Conservation (phyloP, 495 filamentous ascomycete species). For the Stereocaulon alpinum region DNA sequence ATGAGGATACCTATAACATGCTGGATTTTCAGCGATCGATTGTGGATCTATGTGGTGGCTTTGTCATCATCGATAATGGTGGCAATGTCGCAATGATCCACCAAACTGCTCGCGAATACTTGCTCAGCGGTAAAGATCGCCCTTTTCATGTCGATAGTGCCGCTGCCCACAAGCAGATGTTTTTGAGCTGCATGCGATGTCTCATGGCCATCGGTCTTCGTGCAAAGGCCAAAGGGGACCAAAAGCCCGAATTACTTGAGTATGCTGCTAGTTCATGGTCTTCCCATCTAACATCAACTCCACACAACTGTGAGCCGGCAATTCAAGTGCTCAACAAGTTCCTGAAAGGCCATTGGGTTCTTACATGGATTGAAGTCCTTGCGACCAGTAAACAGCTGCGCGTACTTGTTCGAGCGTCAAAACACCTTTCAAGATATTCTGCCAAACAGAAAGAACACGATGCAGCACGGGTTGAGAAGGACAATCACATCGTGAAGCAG, state of each 20-base stretch:
- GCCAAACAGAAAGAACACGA: slow-evolving; percentile 1
- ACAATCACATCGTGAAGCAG: slow-evolving; percentile 3
- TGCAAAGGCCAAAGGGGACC: neutral
- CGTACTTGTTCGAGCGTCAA: slow-evolving; percentile 8
- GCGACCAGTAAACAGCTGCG: slow-evolving; percentile 10
- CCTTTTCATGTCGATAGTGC: slow-evolving; percentile 5
- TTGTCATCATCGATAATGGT: slow-evolving; percentile 26
- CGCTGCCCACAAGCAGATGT: slow-evolving; percentile 12
- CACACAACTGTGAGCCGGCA: slow-evolving; percentile 3
- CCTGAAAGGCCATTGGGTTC: slow-evolving; percentile 13
- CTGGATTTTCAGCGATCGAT: slow-evolving; percentile 25
- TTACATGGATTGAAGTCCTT: slow-evolving; percentile 18
- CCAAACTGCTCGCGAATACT: slow-evolving; percentile 29
- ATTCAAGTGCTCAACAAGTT: slow-evolving; percentile 9
- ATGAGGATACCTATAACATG: slow-evolving; percentile 24
- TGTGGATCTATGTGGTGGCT: slow-evolving; percentile 29
- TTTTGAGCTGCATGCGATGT: slow-evolving; percentile 12
- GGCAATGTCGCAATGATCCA: slow-evolving; percentile 27
- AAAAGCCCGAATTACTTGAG: slow-evolving; percentile 6
- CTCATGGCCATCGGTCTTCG: slow-evolving; percentile 10
- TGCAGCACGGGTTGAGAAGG: neutral
- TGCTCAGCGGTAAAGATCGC: slow-evolving; percentile 12
- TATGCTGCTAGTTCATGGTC: slow-evolving; percentile 17
- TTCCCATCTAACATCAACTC: slow-evolving; percentile 19
- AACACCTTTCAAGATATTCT: slow-evolving; percentile 2